Evolutionary conservation across 495 filamentous ascomycete genomes (phyloP).

Genomic region (Parathielavia hyrcaniae): DNA sequence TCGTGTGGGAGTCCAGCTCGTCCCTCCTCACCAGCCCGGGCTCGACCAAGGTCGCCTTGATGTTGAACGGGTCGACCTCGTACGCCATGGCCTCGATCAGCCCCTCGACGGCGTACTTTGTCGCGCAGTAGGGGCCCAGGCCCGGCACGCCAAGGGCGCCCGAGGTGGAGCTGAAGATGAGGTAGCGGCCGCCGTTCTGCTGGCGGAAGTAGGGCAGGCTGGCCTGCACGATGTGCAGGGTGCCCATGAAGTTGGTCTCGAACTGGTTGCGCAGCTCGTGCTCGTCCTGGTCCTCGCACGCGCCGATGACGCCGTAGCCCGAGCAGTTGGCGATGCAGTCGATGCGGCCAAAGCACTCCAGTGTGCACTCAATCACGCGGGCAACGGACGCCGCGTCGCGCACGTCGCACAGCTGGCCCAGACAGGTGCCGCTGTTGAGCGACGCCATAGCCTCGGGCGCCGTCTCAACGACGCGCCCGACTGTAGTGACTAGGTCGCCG

Average conservation of each 20-base stretch:
- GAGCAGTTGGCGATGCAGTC: conserved; percentile 91
- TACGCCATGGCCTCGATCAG: conserved; percentile 93
- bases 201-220: conserved; percentile 82
- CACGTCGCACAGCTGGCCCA: conserved; percentile 84
- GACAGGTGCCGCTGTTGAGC: conserved; percentile 58
- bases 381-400: conserved; percentile 71
- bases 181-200: conserved; percentile 65
- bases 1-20: conserved; percentile 45
- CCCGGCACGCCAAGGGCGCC: conserved; percentile 88
- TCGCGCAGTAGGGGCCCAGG: conserved; percentile 88
- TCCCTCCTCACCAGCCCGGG: conserved; percentile 83
- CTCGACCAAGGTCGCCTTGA: conserved; percentile 88
- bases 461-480: conserved; percentile 79
- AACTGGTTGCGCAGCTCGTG: conserved; percentile 94
- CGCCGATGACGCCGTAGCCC: conserved; percentile 87
- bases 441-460: conserved; percentile 63
- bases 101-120: conserved; percentile 93
- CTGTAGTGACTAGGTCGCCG: conserved; percentile 81
- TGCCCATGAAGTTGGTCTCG: conserved; percentile 94
- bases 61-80: conserved; percentile 83
- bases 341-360: conserved; percentile 69
- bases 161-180: conserved; percentile 88
- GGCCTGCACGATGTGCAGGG: conserved; percentile 86
- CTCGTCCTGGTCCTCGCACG: conserved; percentile 95
- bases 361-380: conserved; percentile 59